Conservation (phyloP, 352 stramenopile genomes). For the Globisporangium iwayamae region DNA sequence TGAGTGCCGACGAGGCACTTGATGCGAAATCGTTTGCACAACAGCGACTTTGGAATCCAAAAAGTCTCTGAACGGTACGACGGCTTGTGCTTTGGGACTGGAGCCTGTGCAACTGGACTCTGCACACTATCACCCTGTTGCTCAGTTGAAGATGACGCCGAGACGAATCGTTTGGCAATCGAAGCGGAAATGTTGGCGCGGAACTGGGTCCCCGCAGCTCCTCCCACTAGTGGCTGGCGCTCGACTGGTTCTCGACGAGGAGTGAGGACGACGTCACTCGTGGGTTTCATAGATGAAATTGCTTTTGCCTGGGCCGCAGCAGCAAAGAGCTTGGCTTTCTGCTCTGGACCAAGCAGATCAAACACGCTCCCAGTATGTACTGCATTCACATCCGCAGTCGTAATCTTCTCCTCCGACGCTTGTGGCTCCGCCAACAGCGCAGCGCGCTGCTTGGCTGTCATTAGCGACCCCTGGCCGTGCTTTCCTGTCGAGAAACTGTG, state of each 20-base stretch:
- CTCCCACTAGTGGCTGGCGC: constrained; percentile 36
- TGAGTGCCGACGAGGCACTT: constrained; percentile 36
- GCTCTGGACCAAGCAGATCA: constrained; percentile 42
- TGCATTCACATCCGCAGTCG: neutral
- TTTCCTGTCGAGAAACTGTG: constrained; percentile 53
- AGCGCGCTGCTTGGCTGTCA: constrained; percentile 55
- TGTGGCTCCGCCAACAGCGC: constrained; percentile 29
- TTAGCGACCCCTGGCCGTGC: constrained; percentile 23
- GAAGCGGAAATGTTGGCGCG: constrained; percentile 74
- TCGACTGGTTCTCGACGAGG: neutral
- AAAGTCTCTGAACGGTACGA: constrained; percentile 45
- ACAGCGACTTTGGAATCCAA: constrained; percentile 64
- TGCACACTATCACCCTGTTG: constrained; percentile 8
- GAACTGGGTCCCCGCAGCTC: constrained; percentile 40
- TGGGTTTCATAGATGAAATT: neutral
- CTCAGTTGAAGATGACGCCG: constrained; percentile 25
- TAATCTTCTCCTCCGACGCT: neutral
- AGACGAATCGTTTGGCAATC: constrained; percentile 79
- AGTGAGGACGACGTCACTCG: neutral
- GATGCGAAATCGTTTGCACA: constrained; percentile 83
- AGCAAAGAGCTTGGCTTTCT: constrained; percentile 44
- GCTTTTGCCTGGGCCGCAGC: constrained; percentile 31
- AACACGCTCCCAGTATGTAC: constrained; percentile 44
- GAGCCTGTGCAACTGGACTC: neutral
- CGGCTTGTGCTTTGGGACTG: constrained; percentile 20